Conservation (phyloP, 1,284 basidiomycete genomes). For the Fomitopsis schrenkii region DNA sequence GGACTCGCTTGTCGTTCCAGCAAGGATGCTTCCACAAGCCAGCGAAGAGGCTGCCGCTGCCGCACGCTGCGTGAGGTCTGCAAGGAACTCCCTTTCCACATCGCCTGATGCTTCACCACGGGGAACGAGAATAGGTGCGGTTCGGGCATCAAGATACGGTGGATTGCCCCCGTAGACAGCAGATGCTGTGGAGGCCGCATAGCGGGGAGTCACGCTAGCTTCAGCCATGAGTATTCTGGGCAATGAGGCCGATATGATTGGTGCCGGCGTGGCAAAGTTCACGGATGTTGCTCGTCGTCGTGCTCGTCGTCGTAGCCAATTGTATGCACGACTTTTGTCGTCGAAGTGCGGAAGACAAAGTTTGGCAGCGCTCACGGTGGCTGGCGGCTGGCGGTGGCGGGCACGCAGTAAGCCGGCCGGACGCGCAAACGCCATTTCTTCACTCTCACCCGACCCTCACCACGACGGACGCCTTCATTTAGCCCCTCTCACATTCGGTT, state of each 20-base stretch:
- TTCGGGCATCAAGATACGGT: background rate
- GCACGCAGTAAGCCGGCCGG: background rate
- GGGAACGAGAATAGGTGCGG: background rate
- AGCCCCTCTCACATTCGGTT: background rate
- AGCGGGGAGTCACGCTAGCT: background rate
- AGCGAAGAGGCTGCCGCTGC: conserved; percentile 34
- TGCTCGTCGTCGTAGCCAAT: conserved; percentile 1
- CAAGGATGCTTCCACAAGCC: conserved; percentile 47
- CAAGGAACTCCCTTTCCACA: conserved; percentile 12
- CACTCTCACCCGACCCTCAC: background rate
- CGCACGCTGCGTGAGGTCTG: conserved; percentile 34
- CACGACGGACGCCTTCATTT: background rate
- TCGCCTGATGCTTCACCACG: background rate
- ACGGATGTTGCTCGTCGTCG: background rate
- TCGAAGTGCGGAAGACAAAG: background rate
- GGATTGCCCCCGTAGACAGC: background rate
- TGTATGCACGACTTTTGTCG: background rate
- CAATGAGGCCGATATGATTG: background rate
- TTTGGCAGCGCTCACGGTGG: background rate
- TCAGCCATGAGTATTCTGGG: background rate
- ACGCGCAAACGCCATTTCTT: background rate
- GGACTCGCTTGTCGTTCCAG: conserved; percentile 47
- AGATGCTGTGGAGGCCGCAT: background rate
- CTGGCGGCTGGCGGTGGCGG: background rate
- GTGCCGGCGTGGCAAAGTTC: background rate